Evolutionary conservation across 208 protist species (phyloP).

Genomic region (Trypanosoma lewisi): DNA sequence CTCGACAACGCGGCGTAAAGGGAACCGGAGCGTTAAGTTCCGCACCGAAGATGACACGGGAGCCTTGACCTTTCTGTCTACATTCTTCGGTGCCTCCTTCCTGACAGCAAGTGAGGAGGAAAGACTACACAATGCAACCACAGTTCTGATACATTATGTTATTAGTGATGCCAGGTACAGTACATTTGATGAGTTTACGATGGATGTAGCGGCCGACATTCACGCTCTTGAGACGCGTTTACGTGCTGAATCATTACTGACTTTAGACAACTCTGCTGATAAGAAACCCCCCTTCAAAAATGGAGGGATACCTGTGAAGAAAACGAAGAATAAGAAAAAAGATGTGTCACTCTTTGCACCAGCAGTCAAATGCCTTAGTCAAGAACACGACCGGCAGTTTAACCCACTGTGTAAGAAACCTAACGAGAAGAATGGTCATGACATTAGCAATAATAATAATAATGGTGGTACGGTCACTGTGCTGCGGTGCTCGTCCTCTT

Average conservation of each 20-base stretch:
- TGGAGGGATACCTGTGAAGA: neutral
- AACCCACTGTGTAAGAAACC: neutral
- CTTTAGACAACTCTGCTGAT: neutral
- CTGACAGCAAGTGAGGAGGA: neutral
- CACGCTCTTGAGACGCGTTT: slow-evolving; percentile 11
- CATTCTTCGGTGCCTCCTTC: neutral
- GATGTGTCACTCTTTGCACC: neutral
- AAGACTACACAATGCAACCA: neutral
- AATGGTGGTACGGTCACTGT: neutral
- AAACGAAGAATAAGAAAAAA: neutral
- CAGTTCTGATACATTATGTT: neutral
- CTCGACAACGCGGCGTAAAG: neutral
- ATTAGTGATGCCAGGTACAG: neutral
- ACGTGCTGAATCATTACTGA: slow-evolving; percentile 1
- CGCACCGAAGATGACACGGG: neutral
- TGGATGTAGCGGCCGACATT: neutral
- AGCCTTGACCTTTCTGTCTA: neutral
- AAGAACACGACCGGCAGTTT: neutral
- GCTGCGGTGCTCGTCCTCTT: slow-evolving; percentile 1
- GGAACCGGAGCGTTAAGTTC: neutral
- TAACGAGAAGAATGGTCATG: neutral
- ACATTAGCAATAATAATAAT: neutral
- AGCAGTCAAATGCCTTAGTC: neutral
- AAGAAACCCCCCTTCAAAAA: neutral
- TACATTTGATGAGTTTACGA: slow-evolving; percentile 12